Percentiles rank a stretch among this genome's conserved stretches.
Evolutionary conservation across 306 rosid genomes (phyloP).

Genomic region (Vicia villosa): DNA sequence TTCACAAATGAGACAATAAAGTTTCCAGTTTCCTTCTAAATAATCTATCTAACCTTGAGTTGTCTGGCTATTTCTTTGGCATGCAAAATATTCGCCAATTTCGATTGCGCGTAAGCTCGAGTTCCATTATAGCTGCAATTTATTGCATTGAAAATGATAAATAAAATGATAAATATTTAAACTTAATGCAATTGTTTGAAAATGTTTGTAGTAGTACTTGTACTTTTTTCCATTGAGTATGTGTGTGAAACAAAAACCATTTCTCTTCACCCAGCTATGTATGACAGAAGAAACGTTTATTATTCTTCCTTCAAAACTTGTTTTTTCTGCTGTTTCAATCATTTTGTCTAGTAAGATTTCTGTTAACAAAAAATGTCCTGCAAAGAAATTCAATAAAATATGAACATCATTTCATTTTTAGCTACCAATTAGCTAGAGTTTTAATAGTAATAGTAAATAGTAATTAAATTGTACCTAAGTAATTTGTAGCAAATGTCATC

Average conservation of each 20-base stretch:
- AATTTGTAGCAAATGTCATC: constrained; percentile 94
- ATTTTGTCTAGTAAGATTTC: constrained; percentile 78
- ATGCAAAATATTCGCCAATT: constrained; percentile 85
- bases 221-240: constrained; percentile 76
- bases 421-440: background rate
- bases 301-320: constrained; percentile 81
- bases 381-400: constrained; percentile 40
- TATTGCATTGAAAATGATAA: constrained; percentile 1
- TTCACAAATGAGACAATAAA: background rate
- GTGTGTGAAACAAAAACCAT: constrained; percentile 64
- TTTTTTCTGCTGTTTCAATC: constrained; percentile 80
- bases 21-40: constrained; percentile 2
- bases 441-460: background rate
- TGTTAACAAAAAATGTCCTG: constrained; percentile 87
- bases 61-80: constrained; percentile 80
- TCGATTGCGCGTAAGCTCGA: constrained; percentile 82
- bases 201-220: background rate
- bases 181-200: constrained; percentile 15
- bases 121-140: constrained; percentile 87
- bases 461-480: constrained; percentile 59
- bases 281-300: constrained; percentile 84
- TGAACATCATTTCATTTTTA: background rate
- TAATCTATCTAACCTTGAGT: constrained; percentile 54
- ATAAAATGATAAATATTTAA: constrained; percentile 7
- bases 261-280: constrained; percentile 88